Evolutionary conservation across 139 green algal genomes (phyloP).

Genomic region (Auxenochlorella pyrenoidosa): DNA sequence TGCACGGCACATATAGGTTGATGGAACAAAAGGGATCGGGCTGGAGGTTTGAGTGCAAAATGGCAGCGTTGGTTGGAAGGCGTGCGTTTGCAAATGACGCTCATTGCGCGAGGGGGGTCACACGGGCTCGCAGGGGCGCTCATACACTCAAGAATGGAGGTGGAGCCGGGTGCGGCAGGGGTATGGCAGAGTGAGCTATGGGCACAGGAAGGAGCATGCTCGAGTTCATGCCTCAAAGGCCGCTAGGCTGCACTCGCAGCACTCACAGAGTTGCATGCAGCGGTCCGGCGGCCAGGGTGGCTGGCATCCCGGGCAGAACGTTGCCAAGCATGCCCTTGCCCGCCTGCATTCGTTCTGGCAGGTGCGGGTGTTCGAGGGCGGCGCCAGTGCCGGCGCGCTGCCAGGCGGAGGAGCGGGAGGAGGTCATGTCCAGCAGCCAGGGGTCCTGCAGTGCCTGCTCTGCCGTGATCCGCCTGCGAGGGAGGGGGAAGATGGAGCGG

Average conservation of each 20-base stretch:
- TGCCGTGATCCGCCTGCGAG: conserved; percentile 5
- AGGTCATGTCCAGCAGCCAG: conserved; percentile 19
- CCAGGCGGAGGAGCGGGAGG: background rate
- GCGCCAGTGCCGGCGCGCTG: background rate
- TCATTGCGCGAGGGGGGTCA: too few species aligned
- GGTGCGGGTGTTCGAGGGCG: background rate
- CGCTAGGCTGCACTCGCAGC: background rate
- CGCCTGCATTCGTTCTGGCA: background rate
- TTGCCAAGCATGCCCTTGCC: background rate
- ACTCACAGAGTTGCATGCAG: background rate
- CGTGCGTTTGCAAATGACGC: too few species aligned
- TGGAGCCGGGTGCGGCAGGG: too few species aligned
- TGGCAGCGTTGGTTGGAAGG: too few species aligned
- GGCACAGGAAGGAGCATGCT: too few species aligned
- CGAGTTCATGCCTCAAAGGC: too few species aligned
- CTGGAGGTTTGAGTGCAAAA: too few species aligned
- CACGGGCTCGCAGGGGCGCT: background rate
- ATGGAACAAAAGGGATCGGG: background rate
- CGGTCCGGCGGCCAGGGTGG: background rate
- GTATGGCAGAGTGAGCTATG: background rate
- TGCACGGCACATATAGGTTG: background rate
- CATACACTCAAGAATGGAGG: background rate
- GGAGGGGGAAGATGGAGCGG: background rate
- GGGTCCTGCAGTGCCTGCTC: conserved; percentile 8
- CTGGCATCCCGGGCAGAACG: background rate